Percentiles rank a stretch among this genome's conserved stretches.
Evolutionary conservation across 352 stramenopile species (phyloP).

Genomic region (Globisporangium nagaii): DNA sequence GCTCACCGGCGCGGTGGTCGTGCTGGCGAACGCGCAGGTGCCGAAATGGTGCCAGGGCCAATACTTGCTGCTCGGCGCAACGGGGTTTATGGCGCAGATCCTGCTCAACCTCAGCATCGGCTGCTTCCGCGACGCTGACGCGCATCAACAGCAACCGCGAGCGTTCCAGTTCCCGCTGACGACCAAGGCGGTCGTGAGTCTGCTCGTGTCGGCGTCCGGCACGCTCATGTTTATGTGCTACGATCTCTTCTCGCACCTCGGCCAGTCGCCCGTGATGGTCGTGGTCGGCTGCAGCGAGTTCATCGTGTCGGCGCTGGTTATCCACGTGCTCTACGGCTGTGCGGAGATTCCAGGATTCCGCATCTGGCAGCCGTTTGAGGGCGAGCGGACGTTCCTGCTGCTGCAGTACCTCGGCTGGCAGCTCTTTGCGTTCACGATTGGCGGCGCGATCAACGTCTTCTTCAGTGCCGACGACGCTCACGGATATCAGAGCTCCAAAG

Average conservation of each 20-base stretch:
- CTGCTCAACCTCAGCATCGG: constrained; percentile 55
- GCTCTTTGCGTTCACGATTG: constrained; percentile 39
- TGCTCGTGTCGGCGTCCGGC: constrained; percentile 36
- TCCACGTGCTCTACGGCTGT: constrained; percentile 46
- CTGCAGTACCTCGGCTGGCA: constrained; percentile 61
- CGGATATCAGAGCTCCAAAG: constrained; percentile 10
- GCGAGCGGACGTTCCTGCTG: constrained; percentile 43
- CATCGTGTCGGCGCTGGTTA: constrained; percentile 32
- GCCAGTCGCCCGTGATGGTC: constrained; percentile 31
- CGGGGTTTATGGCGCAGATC: constrained; percentile 48
- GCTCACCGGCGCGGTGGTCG: constrained; percentile 31
- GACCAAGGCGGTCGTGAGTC: constrained; percentile 43
- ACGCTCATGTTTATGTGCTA: constrained; percentile 39
- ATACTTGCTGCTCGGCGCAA: constrained; percentile 44
- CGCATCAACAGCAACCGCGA: background rate
- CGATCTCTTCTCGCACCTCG: constrained; percentile 25
- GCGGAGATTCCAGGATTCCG: constrained; percentile 40
- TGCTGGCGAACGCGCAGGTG: constrained; percentile 35
- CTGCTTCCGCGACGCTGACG: constrained; percentile 24
- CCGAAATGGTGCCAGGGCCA: constrained; percentile 44
- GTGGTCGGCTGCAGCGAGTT: constrained; percentile 31
- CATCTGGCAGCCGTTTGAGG: constrained; percentile 55
- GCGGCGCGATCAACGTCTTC: constrained; percentile 29
- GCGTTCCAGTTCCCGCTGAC: constrained; percentile 25
- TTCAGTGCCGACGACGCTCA: constrained; percentile 16